Evolutionary conservation across 176 grass and related monocot genomes (phyloP), one percentile per base, ranked within the genome.

Genomic region (Chloris gayana): DNA sequence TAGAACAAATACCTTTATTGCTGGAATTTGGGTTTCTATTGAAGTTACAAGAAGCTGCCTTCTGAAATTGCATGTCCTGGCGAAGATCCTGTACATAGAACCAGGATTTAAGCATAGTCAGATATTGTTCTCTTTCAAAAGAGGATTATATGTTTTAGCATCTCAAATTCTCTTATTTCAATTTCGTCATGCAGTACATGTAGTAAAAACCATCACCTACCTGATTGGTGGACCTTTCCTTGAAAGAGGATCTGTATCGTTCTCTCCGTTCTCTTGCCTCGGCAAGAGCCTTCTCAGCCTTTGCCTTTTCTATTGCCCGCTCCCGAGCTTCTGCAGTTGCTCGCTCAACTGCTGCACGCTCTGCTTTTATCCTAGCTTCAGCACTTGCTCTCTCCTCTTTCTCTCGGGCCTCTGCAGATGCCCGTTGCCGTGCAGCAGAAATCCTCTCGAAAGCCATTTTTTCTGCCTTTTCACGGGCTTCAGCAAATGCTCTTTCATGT

Each of bases 301-400:
- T 91, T 30, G 92, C 88, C 84, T 89, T 99, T 80, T 99, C 91
- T 61, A 93, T 91, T 12, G 92, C 96, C 32, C 92, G 89, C 72
- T 90, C 96, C 18, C 88, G 76, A 85, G 92, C 90, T 85, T 99
- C 96, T 50, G 88, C 64, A n/a, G 92, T 97, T 72, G 95, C 95
- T 86, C 89, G 76, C 73, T 92, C 91, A 33, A 97, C 95, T 70
- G 95, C 95, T 39, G 87, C 95, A 38, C 95, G 83, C 79, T 97
- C 91, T 61, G 87, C 87, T 87, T 87, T 97, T 80, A 90, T 47
- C 74, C 91, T 88, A 84, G 84, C 81, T 85, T 91, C 80, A 9
- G 64, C 44, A 83, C 65, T 84, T 58, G 82, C 78, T 67, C 87
- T 91, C 53, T 91, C 93, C 85, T 86, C 90, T 87, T 95, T 99